These are phyloP conservation scores for Musa troglodytarum DNA, from an alignment of 176 grass and related monocot genomes.

Conservation along the genomic window DNA sequence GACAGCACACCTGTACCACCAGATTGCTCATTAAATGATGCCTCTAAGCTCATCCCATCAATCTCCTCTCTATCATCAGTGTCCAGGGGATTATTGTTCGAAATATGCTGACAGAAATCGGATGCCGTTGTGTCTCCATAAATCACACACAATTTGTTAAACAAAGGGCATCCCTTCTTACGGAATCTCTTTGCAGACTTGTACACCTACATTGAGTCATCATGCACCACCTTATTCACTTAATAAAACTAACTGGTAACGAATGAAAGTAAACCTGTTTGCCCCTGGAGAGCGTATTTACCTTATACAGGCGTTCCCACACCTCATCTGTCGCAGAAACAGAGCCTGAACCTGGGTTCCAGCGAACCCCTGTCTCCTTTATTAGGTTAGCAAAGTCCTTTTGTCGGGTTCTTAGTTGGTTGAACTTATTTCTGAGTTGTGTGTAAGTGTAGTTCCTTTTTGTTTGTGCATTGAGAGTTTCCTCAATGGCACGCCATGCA, in stretches of 20 bases:
- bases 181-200: constrained; percentile 12
- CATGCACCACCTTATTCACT: neutral
- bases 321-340: constrained; percentile 12
- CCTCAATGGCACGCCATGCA: constrained; percentile 5
- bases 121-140: neutral
- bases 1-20: neutral
- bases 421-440: constrained; percentile 18
- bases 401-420: constrained; percentile 1
- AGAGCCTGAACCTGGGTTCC: neutral
- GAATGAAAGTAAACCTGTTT: neutral
- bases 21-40: constrained; percentile 11
- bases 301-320: constrained; percentile 7
- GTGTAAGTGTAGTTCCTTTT: neutral
- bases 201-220: neutral
- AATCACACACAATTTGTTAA: constrained; percentile 14
- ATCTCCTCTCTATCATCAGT: neutral
- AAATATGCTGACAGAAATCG: neutral
- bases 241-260: neutral
- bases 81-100: neutral
- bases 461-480: constrained; percentile 1
- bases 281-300: neutral
- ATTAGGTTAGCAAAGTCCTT: constrained; percentile 14
- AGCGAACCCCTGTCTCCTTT: neutral
- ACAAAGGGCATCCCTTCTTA: neutral
- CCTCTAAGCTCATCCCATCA: neutral